Percentiles rank a stretch among this genome's conserved stretches.
Conservation (phyloP, 1,284 basidiomycete genomes). For the Heterobasidion irregulare region DNA sequence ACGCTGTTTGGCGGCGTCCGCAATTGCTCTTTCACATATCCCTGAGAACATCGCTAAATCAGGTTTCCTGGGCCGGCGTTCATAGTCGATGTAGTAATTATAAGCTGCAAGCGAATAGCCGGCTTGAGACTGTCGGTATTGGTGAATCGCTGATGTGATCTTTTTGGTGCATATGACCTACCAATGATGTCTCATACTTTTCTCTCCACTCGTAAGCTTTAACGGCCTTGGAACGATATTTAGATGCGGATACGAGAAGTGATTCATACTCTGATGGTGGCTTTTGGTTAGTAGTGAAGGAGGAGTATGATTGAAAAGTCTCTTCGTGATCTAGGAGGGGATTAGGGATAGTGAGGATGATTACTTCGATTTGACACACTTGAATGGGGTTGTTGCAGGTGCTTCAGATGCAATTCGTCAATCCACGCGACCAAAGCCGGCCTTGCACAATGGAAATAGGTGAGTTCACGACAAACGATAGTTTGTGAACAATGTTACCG, state of each 20-base stretch:
- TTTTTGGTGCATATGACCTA: conserved; percentile 20
- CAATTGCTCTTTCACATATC: conserved; percentile 74
- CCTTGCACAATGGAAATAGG: conserved; percentile 19
- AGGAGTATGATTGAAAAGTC: conserved; percentile 79
- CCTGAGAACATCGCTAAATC: conserved; percentile 52
- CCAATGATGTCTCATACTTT: conserved; percentile 47
- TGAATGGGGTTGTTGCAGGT: conserved; percentile 63
- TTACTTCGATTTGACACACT: conserved; percentile 30
- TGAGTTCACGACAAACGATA: not conserved
- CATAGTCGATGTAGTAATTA: conserved; percentile 54
- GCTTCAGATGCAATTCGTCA: conserved; percentile 42
- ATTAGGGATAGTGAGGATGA: not conserved
- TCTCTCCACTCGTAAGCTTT: conserved; percentile 60
- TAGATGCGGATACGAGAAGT: conserved; percentile 69
- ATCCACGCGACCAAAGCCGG: conserved; percentile 32
- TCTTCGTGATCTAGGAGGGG: conserved; percentile 51
- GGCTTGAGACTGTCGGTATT: conserved; percentile 28
- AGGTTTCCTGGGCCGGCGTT: conserved; percentile 55
- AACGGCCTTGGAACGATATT: conserved; percentile 49
- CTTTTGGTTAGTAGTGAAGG: conserved; percentile 75
- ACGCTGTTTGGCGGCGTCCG: conserved; percentile 54
- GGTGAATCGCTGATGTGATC: conserved; percentile 3
- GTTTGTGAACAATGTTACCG: conserved; percentile 26
- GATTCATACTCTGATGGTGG: conserved; percentile 71
- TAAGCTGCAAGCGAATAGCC: conserved; percentile 51